Evolutionary conservation across 495 filamentous ascomycete genomes (phyloP), one percentile per base, ranked within the genome.

Genomic region (Cryomyces antarcticus): DNA sequence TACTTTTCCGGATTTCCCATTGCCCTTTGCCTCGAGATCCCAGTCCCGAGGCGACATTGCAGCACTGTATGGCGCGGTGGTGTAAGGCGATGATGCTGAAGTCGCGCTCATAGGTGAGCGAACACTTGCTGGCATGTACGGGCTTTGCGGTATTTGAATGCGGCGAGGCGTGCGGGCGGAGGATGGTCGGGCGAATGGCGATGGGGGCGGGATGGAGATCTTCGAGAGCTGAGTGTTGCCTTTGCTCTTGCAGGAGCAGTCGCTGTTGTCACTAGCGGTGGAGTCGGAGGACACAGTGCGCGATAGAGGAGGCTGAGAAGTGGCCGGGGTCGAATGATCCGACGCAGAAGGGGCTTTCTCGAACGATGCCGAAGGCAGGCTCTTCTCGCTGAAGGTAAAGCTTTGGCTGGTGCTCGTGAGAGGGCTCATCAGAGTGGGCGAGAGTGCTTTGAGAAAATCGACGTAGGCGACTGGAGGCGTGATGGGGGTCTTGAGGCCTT

Each of bases 381-480:
- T 48, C 28, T 66, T 63, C 39, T 65, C 68, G 33, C 50, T 47
- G 46, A 59, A 60, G 48, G 44, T 53, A 46, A 60, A 60, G 44
- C 53, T 55, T 31, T 49, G 41, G 51, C 56, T 61, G 35, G 55
- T 53, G 30, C 58, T 52, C 13, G 53, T 60, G 30, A 57, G 49
- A 11, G 60, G 59, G 47, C 59, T 65, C 57, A 60, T 53, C 39
- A 79, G 62, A 27, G 76, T 66, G 2, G 82, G 82, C 7, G 80
- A 82, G 34, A 85, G 63, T 5, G 75, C 73, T 53, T 82, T 82
- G 43, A 96, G 73, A 55, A 95, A 96, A 50, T 96, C 82, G 36
- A 83, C 80, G 55, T 96, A 96, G 42, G 88, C 85, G 4, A 69
- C 65, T 3, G 88, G 88, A 28, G 88, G 87, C n/a, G 80, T 89